Conservation (phyloP, 306 rosid species). For the Acmispon strigosus region DNA sequence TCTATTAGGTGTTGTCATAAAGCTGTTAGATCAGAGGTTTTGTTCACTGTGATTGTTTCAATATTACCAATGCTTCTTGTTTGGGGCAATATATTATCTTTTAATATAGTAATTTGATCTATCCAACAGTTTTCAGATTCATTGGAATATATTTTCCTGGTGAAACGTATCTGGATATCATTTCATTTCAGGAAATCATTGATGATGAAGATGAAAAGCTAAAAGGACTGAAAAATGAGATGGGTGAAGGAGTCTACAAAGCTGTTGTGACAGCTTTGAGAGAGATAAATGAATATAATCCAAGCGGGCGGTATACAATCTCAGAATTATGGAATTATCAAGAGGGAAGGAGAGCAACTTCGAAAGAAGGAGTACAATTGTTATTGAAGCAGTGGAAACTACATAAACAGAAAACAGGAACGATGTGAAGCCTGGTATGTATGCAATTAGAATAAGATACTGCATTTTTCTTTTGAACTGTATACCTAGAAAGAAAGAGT, state of each 20-base stretch:
- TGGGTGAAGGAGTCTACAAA: slow-evolving; percentile 35
- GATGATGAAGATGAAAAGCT: slow-evolving; percentile 45
- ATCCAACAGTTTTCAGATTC: neutral
- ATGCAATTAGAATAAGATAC: neutral
- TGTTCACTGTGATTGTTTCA: neutral
- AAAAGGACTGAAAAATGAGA: slow-evolving; percentile 31
- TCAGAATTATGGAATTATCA: slow-evolving; percentile 50
- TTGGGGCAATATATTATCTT: neutral
- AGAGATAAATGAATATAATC: slow-evolving; percentile 54
- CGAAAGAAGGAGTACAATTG: slow-evolving; percentile 34
- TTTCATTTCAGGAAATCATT: slow-evolving; percentile 49
- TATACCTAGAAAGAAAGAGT: neutral
- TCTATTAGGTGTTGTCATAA: neutral
- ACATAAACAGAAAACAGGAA: slow-evolving; percentile 24
- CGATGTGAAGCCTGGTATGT: slow-evolving; percentile 20
- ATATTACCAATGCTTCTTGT: neutral
- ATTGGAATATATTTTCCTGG: slow-evolving; percentile 19
- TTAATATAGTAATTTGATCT: neutral
- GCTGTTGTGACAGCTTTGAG: slow-evolving; percentile 44
- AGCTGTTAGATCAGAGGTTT: neutral
- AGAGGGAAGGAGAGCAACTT: slow-evolving; percentile 38
- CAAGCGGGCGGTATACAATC: slow-evolving; percentile 48
- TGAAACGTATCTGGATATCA: neutral
- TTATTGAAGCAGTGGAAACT: slow-evolving; percentile 36
- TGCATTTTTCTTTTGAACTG: neutral